These are phyloP conservation scores for Porphyrellus sp. DNA, from an alignment of 1,284 basidiomycete genomes.

Conservation along the genomic window DNA sequence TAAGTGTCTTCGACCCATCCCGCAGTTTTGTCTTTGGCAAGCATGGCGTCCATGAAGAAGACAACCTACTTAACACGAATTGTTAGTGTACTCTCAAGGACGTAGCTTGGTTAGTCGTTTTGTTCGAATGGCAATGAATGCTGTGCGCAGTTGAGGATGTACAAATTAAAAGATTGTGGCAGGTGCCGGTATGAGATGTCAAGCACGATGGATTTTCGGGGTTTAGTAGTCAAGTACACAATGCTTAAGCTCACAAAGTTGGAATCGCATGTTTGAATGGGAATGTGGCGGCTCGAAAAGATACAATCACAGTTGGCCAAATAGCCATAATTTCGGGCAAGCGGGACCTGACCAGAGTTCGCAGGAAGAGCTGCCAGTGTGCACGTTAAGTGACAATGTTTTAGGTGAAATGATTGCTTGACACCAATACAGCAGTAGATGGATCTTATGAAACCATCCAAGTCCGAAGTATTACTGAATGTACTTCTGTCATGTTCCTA, in stretches of 20 bases:
- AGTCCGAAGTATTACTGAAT: neutral
- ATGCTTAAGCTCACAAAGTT: neutral
- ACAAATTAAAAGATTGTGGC: no score
- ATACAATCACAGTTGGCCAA: neutral
- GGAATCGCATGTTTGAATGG: neutral
- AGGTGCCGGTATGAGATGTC: neutral
- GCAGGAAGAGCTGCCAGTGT: no score
- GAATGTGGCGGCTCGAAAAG: neutral
- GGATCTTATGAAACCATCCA: slow-evolving; percentile 1
- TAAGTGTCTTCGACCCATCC: no score
- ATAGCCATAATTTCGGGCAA: no score
- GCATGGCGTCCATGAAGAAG: slow-evolving; percentile 55
- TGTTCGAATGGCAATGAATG: no score
- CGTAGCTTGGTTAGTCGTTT: no score
- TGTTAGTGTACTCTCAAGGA: no score
- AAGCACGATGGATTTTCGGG: neutral
- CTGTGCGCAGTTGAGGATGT: no score
- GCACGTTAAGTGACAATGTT: neutral
- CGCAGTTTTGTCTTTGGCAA: no score
- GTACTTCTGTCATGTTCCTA: neutral
- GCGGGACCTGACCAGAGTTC: no score
- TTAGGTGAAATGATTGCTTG: neutral
- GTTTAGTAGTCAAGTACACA: slow-evolving; percentile 3
- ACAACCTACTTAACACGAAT: slow-evolving; percentile 44
- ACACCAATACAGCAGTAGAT: slow-evolving; percentile 6